Conservation (phyloP, 306 rosid genomes). For the Luffa acutangula region DNA sequence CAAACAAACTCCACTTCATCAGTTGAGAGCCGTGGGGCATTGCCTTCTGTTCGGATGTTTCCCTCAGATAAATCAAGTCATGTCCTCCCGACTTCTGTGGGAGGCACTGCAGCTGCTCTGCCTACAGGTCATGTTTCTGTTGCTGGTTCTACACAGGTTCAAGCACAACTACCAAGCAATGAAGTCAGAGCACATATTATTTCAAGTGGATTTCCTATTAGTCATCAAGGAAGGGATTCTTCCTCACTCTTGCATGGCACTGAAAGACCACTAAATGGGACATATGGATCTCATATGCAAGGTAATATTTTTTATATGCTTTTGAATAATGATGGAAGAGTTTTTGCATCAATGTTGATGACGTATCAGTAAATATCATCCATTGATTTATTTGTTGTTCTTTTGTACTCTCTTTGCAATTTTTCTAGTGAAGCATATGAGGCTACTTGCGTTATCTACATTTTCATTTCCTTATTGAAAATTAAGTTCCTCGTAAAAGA, state of each 20-base stretch:
- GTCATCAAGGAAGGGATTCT: slow-evolving; percentile 66
- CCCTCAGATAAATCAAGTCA: slow-evolving; percentile 46
- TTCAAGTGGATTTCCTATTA: slow-evolving; percentile 47
- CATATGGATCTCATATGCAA: slow-evolving; percentile 55
- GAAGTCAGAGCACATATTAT: slow-evolving; percentile 42
- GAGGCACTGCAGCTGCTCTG: slow-evolving; percentile 30
- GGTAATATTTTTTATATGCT: slow-evolving; percentile 28
- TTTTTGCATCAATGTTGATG: neutral
- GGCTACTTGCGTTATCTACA: neutral
- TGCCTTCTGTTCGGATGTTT: slow-evolving; percentile 38
- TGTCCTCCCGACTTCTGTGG: slow-evolving; percentile 24
- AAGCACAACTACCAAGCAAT: slow-evolving; percentile 22
- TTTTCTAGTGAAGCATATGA: neutral
- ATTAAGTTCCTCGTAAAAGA: neutral
- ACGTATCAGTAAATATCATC: neutral
- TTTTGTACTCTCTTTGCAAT: neutral
- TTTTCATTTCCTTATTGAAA: neutral
- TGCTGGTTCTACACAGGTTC: slow-evolving; percentile 48
- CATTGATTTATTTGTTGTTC: neutral
- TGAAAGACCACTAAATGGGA: slow-evolving; percentile 54
- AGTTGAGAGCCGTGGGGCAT: slow-evolving; percentile 43
- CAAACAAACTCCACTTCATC: slow-evolving; percentile 36
- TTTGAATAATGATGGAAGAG: neutral
- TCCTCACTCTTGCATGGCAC: slow-evolving; percentile 42
- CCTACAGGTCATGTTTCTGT: slow-evolving; percentile 46